Evolutionary conservation across 805 yeast genomes (phyloP), one percentile per base, ranked within the genome.

Genomic region (Pichia scutulata): DNA sequence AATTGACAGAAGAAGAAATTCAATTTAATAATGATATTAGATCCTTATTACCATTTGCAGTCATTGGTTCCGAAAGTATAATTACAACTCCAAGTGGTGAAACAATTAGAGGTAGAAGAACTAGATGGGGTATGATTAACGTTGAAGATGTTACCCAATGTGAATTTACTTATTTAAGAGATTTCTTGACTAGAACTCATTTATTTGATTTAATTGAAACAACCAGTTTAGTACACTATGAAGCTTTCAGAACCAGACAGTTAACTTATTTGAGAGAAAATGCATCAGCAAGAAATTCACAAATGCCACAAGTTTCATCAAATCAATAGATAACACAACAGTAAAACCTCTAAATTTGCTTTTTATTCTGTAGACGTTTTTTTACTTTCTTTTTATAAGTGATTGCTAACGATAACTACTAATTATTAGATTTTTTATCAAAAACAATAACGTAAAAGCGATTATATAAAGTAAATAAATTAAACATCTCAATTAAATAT

Each of bases 111-210:
- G 97, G 97, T 46, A 83, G 98, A 71, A 82, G 86, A 71, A 89
- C 95, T 50, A 82, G 84, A 64, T 92, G 97, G 96, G 97, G 97
- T 23, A 77, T 85, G 18, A 85, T 92, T 62, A 87, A 89, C 67
- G 88, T 93, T 54, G 97, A 90, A 71, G 96, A 93, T 70, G 89
- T 88, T 48, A 80, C 84, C 49, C 98, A 93, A 70, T 89, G 97
- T 70, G 99, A 93, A 72, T 93, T 93, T 74, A 88, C 89, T 39
- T 89, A 88, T 60, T 80, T 93, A 64, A 81, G 97, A 71, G 96
- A 89, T 67, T 93, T 93, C 68, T 78, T 93, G 63, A 89, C 96
- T 43, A 82, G 97, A 72, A 89, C 98, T 9, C 97, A 93, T 68
- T 75, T 93, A 62, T 97, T 89, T 68, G 98, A 92, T 67, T 81